A percentile compares a stretch with the other conserved stretches of the same genome.
These are phyloP conservation scores for Aspergillus pseudonomiae DNA, from an alignment of 2,329 filamentous ascomycete species.

Conservation along the genomic window DNA sequence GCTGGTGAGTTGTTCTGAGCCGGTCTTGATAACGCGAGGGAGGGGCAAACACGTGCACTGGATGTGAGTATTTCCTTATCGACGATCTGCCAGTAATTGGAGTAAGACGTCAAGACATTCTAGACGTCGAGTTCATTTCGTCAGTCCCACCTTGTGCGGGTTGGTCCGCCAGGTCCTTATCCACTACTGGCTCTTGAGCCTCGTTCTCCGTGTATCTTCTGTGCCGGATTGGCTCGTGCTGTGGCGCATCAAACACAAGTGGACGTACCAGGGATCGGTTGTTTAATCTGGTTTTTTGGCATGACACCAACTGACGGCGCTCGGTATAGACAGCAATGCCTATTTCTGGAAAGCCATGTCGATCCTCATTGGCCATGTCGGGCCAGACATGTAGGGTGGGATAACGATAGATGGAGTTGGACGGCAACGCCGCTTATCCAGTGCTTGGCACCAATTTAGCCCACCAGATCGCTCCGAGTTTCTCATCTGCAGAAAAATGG, in stretches of 20 bases:
- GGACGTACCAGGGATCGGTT: neutral
- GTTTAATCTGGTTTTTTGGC: neutral
- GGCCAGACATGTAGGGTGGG: neutral
- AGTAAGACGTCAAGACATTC: neutral
- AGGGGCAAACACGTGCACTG: neutral
- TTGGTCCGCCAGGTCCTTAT: neutral
- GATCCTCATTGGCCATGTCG: neutral
- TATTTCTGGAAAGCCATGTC: neutral
- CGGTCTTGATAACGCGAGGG: neutral
- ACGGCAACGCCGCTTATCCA: neutral
- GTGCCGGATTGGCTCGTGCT: neutral
- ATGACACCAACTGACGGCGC: neutral
- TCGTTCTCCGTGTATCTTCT: neutral
- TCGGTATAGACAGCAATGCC: neutral
- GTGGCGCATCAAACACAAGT: neutral
- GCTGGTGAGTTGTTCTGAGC: neutral
- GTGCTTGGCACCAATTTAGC: neutral
- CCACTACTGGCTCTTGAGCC: neutral
- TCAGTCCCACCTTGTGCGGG: neutral
- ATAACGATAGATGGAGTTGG: neutral
- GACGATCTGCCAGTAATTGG: neutral
- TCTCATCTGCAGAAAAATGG: neutral
- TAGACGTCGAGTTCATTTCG: neutral
- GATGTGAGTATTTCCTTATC: neutral
- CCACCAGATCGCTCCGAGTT: neutral